These are phyloP conservation scores for Amanita brunnescens DNA, from an alignment of 768 basidiomycete genomes.

Conservation along the genomic window DNA sequence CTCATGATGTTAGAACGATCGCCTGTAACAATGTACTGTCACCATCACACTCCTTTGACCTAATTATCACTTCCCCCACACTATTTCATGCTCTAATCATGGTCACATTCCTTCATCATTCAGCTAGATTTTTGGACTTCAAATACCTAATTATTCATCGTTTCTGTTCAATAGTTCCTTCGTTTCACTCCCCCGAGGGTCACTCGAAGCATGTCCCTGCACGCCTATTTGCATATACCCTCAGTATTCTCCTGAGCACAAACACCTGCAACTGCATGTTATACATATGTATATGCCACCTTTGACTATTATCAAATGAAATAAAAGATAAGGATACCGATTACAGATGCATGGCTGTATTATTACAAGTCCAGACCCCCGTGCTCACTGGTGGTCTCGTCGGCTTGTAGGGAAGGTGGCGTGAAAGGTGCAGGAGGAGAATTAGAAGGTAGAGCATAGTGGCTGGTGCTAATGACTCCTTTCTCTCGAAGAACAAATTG, in stretches of 20 bases:
- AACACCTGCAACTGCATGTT: not conserved
- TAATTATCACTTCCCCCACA: not conserved
- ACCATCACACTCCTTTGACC: not conserved
- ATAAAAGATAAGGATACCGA: not conserved
- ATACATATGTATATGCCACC: not conserved
- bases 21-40: not conserved
- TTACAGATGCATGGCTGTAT: not conserved
- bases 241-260: not conserved
- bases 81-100: not conserved
- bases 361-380: not conserved
- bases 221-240: not conserved
- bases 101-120: not conserved
- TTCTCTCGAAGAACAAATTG: slow-evolving; percentile 57
- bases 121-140: slow-evolving; percentile 1
- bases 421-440: not conserved
- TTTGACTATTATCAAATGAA: not conserved
- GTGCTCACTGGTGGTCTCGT: not conserved
- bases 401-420: not conserved
- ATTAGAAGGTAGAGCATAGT: slow-evolving; percentile 30
- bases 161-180: not conserved
- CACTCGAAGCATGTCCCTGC: not conserved
- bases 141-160: not conserved
- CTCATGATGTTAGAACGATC: not conserved
- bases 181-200: not conserved
- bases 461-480: slow-evolving; percentile 38